Evolutionary conservation across 2,329 filamentous ascomycete genomes (phyloP).

Genomic region (Aspergillus costaricaensis): DNA sequence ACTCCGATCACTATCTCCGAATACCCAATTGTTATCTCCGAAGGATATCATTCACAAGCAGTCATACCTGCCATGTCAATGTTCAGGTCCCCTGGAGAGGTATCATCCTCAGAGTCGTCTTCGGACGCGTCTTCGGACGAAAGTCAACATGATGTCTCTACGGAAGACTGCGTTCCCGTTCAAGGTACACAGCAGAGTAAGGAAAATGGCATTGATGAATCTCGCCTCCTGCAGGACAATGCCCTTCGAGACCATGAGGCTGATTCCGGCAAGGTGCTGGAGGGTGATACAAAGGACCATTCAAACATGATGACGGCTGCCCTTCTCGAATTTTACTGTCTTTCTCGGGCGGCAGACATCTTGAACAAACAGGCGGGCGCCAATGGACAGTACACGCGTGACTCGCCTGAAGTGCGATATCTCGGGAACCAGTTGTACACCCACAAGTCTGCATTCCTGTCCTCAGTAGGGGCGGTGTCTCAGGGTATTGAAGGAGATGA

Average conservation of each 20-base stretch:
- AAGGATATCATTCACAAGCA: neutral
- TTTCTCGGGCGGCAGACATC: conserved; percentile 46
- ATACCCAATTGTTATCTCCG: neutral
- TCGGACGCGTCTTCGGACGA: conserved; percentile 38
- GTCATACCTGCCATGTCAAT: conserved; percentile 37
- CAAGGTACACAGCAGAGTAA: neutral
- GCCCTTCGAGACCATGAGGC: neutral
- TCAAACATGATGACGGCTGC: conserved; percentile 47
- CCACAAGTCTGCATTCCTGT: conserved; percentile 46
- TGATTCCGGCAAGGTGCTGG: conserved; percentile 27
- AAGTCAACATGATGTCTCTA: conserved; percentile 19
- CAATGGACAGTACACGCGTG: conserved; percentile 38
- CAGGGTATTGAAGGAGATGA: conserved; percentile 44
- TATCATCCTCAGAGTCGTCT: conserved; percentile 42
- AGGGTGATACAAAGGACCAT: conserved; percentile 40
- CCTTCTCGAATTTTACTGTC: conserved; percentile 49
- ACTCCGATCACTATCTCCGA: neutral
- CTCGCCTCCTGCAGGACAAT: conserved; percentile 6
- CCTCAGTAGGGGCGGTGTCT: conserved; percentile 44
- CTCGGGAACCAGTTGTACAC: conserved; percentile 46
- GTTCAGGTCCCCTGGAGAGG: conserved; percentile 43
- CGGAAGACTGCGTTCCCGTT: conserved; percentile 3
- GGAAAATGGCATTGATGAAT: conserved; percentile 9
- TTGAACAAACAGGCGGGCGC: conserved; percentile 44
- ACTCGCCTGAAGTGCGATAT: conserved; percentile 45